Evolutionary conservation across 1,284 basidiomycete genomes (phyloP).

Genomic region (Sanguinoderma infundibulare): DNA sequence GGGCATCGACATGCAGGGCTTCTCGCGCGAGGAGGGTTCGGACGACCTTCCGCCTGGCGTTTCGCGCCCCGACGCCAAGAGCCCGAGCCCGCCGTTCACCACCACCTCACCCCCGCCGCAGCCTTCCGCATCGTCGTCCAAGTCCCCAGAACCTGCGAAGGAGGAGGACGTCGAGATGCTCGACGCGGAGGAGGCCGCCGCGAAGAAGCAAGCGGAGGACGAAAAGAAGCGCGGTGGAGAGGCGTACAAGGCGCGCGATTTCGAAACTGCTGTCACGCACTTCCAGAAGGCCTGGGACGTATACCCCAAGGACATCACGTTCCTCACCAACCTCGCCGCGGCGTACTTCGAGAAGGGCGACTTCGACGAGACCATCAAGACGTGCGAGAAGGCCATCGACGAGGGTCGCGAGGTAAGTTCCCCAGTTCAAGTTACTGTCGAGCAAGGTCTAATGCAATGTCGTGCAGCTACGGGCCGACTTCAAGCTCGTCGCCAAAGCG

Average conservation of each 20-base stretch:
- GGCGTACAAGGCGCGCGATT: slow-evolving; percentile 87
- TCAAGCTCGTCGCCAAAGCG: slow-evolving; percentile 84
- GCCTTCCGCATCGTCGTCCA: slow-evolving; percentile 46
- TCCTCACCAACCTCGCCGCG: slow-evolving; percentile 89
- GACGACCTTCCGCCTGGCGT: slow-evolving; percentile 75
- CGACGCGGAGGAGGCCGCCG: slow-evolving; percentile 57
- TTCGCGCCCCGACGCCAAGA: slow-evolving; percentile 27
- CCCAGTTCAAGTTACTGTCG: not conserved
- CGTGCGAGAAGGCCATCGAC: slow-evolving; percentile 93
- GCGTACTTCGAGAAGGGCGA: slow-evolving; percentile 94
- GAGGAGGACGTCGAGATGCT: slow-evolving; percentile 48
- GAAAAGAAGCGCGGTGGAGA: slow-evolving; percentile 82
- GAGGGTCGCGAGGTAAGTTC: slow-evolving; percentile 78
- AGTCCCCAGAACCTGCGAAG: slow-evolving; percentile 45
- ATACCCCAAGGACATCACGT: slow-evolving; percentile 94
- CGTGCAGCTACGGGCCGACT: slow-evolving; percentile 74
- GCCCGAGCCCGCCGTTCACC: slow-evolving; percentile 1
- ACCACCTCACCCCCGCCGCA: slow-evolving; percentile 47
- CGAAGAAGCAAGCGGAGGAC: slow-evolving; percentile 67
- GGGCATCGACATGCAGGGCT: slow-evolving; percentile 93
- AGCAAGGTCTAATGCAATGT: slow-evolving; percentile 2
- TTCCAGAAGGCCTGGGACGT: slow-evolving; percentile 92
- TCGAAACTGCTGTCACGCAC: slow-evolving; percentile 72
- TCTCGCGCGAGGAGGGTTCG: slow-evolving; percentile 85
- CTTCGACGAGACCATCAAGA: slow-evolving; percentile 90